phyloP scores from a whole-genome alignment of 1,139 yeast genomes.

The Blastobotrys petasosporus region DNA sequence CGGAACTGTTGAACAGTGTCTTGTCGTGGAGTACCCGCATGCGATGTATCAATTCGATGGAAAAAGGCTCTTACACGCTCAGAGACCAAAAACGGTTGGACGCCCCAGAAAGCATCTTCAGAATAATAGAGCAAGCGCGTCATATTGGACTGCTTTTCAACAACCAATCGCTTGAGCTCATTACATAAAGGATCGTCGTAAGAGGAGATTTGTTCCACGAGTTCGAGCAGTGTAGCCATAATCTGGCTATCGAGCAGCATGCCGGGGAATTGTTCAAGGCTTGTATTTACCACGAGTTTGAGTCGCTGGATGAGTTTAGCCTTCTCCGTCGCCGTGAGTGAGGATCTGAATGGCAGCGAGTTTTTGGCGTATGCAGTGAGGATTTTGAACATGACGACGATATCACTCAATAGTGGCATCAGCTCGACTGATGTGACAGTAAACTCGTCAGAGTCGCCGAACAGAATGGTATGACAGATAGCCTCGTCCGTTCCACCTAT shows the following conservation, averaged over 20 bases:
- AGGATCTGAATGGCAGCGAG: conserved; percentile 17
- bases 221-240: conserved; percentile 39
- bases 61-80: conserved; percentile 25
- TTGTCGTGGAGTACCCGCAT: conserved; percentile 4
- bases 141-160: conserved; percentile 40
- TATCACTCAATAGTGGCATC: conserved; percentile 62
- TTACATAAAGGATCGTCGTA: conserved; percentile 44
- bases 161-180: conserved; percentile 39
- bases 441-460: conserved; percentile 40
- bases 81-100: conserved; percentile 23
- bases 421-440: conserved; percentile 47
- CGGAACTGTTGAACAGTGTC: conserved; percentile 9
- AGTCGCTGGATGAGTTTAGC: conserved; percentile 29
- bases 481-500: conserved; percentile 58
- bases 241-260: conserved; percentile 48
- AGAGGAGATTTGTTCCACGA: conserved; percentile 42
- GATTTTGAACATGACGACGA: conserved; percentile 46
- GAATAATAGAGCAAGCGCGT: conserved; percentile 31
- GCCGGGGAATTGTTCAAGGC: conserved; percentile 47
- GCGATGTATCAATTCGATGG: conserved; percentile 18
- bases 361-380: conserved; percentile 41
- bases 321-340: conserved; percentile 28
- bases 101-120: conserved; percentile 25
- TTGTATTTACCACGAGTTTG: conserved; percentile 39
- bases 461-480: conserved; percentile 65